Percentiles rank a stretch among this genome's conserved stretches.
phyloP scores from a whole-genome alignment of 768 basidiomycete species.

The Cystofilobasidium macerans region DNA sequence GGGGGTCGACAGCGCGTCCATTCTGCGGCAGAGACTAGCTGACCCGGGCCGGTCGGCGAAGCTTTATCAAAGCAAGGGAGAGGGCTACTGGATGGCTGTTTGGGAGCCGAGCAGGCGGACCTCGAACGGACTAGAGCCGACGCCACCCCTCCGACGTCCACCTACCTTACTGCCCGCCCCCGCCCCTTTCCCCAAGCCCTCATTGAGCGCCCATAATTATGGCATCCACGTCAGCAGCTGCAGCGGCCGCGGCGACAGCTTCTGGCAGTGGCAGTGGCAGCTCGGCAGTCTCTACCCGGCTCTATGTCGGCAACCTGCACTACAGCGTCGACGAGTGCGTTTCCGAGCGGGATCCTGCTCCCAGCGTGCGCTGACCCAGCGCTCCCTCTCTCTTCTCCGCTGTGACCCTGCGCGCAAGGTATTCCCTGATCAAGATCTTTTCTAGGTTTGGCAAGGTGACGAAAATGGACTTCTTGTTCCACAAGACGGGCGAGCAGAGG shows the following conservation, averaged over 20 bases:
- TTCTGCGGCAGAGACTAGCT: neutral
- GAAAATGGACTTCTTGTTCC: constrained; percentile 88
- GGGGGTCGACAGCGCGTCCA: neutral
- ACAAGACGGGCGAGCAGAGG: constrained; percentile 75
- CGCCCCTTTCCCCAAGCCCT: too few relatives aligned
- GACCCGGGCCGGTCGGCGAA: neutral
- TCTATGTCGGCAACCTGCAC: constrained; percentile 84
- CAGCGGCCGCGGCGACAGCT: too few relatives aligned
- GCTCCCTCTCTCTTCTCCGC: neutral
- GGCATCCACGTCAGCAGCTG: constrained; percentile 1
- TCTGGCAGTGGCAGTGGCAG: too few relatives aligned
- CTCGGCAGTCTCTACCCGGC: constrained; percentile 37
- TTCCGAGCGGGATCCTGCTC: constrained; percentile 6
- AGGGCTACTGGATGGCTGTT: too few relatives aligned
- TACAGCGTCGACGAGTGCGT: constrained; percentile 74
- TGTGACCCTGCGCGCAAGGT: constrained; percentile 45
- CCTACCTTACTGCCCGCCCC: too few relatives aligned
- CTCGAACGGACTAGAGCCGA: too few relatives aligned
- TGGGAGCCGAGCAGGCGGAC: too few relatives aligned
- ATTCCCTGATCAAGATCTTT: constrained; percentile 78
- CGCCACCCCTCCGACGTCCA: too few relatives aligned
- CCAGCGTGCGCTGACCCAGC: neutral
- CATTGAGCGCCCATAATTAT: too few relatives aligned
- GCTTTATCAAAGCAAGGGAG: neutral
- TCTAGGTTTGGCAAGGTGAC: constrained; percentile 84